A percentile compares a stretch with the other conserved stretches of the same genome.
Conservation (phyloP, 306 rosid species). For the Rubus idaeus region DNA sequence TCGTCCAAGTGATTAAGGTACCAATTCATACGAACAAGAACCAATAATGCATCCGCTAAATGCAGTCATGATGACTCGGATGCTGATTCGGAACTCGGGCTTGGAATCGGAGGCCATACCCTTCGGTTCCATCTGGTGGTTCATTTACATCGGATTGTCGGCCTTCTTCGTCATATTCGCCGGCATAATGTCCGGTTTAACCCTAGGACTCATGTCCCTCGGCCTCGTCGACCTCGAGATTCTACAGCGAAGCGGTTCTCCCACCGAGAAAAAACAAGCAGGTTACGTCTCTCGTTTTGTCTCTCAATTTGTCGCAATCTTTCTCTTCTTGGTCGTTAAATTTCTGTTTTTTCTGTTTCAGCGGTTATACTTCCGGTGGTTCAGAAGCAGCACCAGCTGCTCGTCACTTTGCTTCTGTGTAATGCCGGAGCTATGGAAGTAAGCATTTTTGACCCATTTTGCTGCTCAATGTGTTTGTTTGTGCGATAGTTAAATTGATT, state of each 20-base stretch:
- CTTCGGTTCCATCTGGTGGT: conserved; percentile 71
- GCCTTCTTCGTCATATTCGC: conserved; percentile 72
- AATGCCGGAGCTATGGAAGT: conserved; percentile 97
- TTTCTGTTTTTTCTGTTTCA: conserved; percentile 24
- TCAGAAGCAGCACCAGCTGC: conserved; percentile 94
- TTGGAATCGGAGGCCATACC: conserved; percentile 36
- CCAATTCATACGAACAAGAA: conserved; percentile 2
- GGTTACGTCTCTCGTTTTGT: too few species aligned
- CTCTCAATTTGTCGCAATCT: too few species aligned
- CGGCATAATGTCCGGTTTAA: conserved; percentile 95
- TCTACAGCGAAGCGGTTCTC: conserved; percentile 83
- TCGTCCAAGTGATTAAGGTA: neutral
- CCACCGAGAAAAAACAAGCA: conserved; percentile 82
- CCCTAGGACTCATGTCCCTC: conserved; percentile 97
- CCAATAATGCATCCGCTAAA: conserved; percentile 41
- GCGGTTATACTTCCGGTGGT: conserved; percentile 90
- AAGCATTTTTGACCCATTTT: neutral
- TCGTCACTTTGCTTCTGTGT: conserved; percentile 89
- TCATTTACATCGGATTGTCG: conserved; percentile 69
- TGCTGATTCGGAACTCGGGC: conserved; percentile 47
- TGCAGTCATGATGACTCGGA: conserved; percentile 52
- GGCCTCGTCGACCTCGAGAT: conserved; percentile 96
- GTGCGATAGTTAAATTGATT: neutral
- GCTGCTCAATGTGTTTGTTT: neutral
- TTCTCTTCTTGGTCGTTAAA: neutral